Percentiles rank a stretch among this genome's conserved stretches.
These are phyloP conservation scores for Pseudoperonospora humuli DNA, from an alignment of 352 stramenopile species.

Conservation along the genomic window DNA sequence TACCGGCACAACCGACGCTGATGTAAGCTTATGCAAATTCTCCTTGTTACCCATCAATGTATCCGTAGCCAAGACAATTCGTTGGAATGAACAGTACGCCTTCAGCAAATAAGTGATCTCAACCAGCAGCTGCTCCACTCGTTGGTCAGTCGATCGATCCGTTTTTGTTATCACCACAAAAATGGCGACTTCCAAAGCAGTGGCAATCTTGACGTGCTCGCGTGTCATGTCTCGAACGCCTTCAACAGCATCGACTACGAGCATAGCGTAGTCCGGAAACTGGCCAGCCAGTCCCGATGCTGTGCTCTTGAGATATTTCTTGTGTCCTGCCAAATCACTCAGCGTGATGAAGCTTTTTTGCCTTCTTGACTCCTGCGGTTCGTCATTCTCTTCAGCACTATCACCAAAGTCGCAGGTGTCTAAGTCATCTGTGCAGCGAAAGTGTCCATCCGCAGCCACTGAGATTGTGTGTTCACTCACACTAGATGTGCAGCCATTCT, in stretches of 20 bases:
- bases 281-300: constrained; percentile 74
- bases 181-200: constrained; percentile 57
- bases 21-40: constrained; percentile 6
- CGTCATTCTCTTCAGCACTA: constrained; percentile 26
- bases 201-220: constrained; percentile 70
- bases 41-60: constrained; percentile 9
- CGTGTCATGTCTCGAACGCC: constrained; percentile 73
- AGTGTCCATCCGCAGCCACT: constrained; percentile 52
- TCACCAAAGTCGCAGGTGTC: constrained; percentile 45
- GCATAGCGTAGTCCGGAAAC: constrained; percentile 82
- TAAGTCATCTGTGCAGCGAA: constrained; percentile 40
- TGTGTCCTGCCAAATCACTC: constrained; percentile 74
- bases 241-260: constrained; percentile 60
- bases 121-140: constrained; percentile 41
- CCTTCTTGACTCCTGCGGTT: constrained; percentile 9
- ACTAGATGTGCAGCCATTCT: constrained; percentile 84
- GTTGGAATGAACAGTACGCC: constrained; percentile 21
- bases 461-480: constrained; percentile 84
- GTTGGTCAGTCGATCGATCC: constrained; percentile 33
- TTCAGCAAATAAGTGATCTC: constrained; percentile 42
- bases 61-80: constrained; percentile 8
- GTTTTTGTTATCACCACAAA: constrained; percentile 82
- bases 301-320: constrained; percentile 88
- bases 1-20: constrained; percentile 31
- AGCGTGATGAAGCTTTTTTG: constrained; percentile 45